Conservation (phyloP, 169 alveolate species). For the Amoebophrya sp. region DNA sequence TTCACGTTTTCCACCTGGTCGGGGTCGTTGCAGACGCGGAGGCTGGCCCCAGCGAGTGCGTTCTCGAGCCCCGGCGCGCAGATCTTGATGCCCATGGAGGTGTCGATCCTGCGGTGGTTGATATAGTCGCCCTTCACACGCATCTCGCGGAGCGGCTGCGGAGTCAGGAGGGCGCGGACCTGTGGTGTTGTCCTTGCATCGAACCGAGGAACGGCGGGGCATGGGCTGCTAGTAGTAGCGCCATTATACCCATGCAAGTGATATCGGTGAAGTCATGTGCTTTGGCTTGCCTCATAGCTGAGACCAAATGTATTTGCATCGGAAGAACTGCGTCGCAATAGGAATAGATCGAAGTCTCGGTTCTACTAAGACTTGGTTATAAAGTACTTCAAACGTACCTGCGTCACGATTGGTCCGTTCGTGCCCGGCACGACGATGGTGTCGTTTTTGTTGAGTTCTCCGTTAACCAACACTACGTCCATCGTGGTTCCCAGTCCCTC, state of each 20-base stretch:
- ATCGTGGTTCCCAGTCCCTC: slow-evolving; percentile 97
- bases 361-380: too few species aligned
- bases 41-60: slow-evolving; percentile 65
- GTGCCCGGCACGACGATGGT: slow-evolving; percentile 89
- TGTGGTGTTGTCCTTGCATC: too few species aligned
- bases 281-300: too few species aligned
- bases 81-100: slow-evolving; percentile 83
- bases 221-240: too few species aligned
- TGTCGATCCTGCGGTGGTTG: slow-evolving; percentile 76
- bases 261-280: too few species aligned
- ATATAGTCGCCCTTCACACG: slow-evolving; percentile 96
- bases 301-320: too few species aligned
- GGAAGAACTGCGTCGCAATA: too few species aligned
- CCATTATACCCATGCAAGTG: too few species aligned
- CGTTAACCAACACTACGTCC: slow-evolving; percentile 96
- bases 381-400: too few species aligned
- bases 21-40: slow-evolving; percentile 72
- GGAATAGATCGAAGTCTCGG: too few species aligned
- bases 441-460: slow-evolving; percentile 85
- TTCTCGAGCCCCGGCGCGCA: slow-evolving; percentile 89
- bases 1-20: slow-evolving; percentile 30
- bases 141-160: slow-evolving; percentile 97
- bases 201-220: too few species aligned
- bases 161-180: slow-evolving; percentile 93
- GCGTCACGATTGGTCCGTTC: slow-evolving; percentile 89